Conservation (phyloP, 1,139 yeast genomes). For the Taphrina populina region DNA sequence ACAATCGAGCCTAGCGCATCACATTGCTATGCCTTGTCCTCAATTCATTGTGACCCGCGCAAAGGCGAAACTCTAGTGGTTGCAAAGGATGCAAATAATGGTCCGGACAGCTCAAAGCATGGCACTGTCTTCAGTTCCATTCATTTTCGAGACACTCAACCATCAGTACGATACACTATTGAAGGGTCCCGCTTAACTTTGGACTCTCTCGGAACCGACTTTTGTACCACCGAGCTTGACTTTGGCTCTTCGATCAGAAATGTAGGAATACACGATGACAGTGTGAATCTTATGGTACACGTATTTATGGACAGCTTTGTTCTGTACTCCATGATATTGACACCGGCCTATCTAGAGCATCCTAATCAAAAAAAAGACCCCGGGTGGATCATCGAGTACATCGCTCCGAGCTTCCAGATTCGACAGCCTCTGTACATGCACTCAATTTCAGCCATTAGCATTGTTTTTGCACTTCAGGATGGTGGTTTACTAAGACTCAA, state of each 20-base stretch:
- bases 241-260: constrained; percentile 10
- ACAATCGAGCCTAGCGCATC: no score
- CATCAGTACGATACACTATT: constrained; percentile 3
- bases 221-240: constrained; percentile 11
- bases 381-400: constrained; percentile 31
- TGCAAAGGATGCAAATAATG: no score
- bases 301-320: constrained; percentile 28
- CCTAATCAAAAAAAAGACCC: constrained; percentile 4
- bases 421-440: constrained; percentile 33
- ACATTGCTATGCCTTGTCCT: constrained; percentile 2
- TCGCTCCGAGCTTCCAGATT: constrained; percentile 29
- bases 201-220: neutral
- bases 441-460: constrained; percentile 24
- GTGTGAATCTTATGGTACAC: constrained; percentile 29
- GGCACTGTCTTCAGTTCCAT: constrained; percentile 5
- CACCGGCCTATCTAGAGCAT: constrained; percentile 25
- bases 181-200: constrained; percentile 4
- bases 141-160: constrained; percentile 5
- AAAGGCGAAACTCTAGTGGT: no score
- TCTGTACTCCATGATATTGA: constrained; percentile 33
- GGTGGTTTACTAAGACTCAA: constrained; percentile 34
- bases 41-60: no score
- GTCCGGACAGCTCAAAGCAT: no score
- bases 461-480: constrained; percentile 33
- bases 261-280: constrained; percentile 26